Conservation (phyloP, 2,329 filamentous ascomycete species). For the Calcarisporium arbuscula region DNA sequence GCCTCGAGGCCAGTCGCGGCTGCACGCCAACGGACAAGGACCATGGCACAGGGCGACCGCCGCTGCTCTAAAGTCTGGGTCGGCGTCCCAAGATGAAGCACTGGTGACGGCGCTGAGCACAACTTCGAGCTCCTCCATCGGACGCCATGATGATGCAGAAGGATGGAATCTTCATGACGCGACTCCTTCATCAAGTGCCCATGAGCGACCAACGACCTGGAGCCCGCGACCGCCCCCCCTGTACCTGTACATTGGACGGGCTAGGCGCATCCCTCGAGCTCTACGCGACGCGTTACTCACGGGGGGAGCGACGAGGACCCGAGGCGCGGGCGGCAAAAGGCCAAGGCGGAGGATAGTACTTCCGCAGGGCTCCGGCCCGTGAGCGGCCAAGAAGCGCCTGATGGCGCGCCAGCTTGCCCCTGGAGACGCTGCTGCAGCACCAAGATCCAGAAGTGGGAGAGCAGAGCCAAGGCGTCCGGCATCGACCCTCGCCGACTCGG, state of each 20-base stretch:
- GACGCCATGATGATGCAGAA: conserved; percentile 72
- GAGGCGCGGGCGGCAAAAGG: conserved; percentile 52
- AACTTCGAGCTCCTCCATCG: conserved; percentile 79
- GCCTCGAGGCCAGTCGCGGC: conserved; percentile 80
- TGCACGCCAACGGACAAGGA: conserved; percentile 60
- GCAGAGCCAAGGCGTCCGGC: conserved; percentile 59
- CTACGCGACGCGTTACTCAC: conserved; percentile 57
- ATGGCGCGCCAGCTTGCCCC: conserved; percentile 84
- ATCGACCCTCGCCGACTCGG: conserved; percentile 70
- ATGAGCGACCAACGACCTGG: conserved; percentile 86
- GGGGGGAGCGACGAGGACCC: conserved; percentile 23
- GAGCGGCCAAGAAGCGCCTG: conserved; percentile 81
- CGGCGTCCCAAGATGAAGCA: conserved; percentile 75
- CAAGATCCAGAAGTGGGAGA: conserved; percentile 86
- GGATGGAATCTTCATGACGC: conserved; percentile 67
- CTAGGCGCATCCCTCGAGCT: conserved; percentile 69
- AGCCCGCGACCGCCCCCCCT: conserved; percentile 77
- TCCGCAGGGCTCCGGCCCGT: conserved; percentile 65
- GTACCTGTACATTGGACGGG: conserved; percentile 88
- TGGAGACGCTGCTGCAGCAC: conserved; percentile 79
- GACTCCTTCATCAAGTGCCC: conserved; percentile 68
- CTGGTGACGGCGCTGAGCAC: conserved; percentile 74
- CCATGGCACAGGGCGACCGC: conserved; percentile 62
- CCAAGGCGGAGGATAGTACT: conserved; percentile 60
- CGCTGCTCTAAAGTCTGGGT: conserved; percentile 53